Evolutionary conservation across 2,329 filamentous ascomycete species (phyloP), one percentile per base, ranked within the genome.

Genomic region (Neopestalotiopsis sp.): DNA sequence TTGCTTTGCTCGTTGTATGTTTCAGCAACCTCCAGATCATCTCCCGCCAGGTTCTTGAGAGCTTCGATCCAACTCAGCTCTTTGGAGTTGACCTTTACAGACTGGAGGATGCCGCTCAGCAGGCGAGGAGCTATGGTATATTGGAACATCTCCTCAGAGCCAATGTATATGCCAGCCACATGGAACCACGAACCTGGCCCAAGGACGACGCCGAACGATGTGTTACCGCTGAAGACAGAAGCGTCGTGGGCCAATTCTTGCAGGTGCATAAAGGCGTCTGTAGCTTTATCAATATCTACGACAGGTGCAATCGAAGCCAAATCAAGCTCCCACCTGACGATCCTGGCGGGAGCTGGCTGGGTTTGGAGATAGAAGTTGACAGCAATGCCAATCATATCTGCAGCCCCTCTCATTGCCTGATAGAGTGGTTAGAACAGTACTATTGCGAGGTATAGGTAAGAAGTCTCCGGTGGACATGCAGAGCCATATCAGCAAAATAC

Each of bases 341-440:
- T 79, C 4, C 73, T 71, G 9, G 74, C 40, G 3, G 81, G 80
- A 2, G 78, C 78, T 5, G 73, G 69, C 4, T 74, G 73, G 0
- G 81, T 80, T 32, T 75, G 70, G 4, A 82, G 74, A 42, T 79
- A 74, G 68, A 83, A 83, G 4, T 72, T 76, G 45, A 76, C 77
- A 5, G 78, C 76, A 65, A 83, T 79, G 10, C 81, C 81, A 61
- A 82, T 81, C 3, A 80, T 81, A 17, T 80, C 79, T 7, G 78
- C 81, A 5, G 81, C 81, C 17, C 81, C 81, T 66, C 80, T 79
- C 71, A 83, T 76, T n/a, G 79, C 81, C 80, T 81, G 40, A 56
- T 58, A 32, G 59, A 9, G 10, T 17, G 13, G 1, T 62, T 24
- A 62, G 30, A 17, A 30, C 12, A 53, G 40, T 42, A 13, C 28